Evolutionary conservation across 164 flowering plant genomes (phyloP), one percentile per base, ranked within the genome.

Genomic region (Nymphaea thermarum): DNA sequence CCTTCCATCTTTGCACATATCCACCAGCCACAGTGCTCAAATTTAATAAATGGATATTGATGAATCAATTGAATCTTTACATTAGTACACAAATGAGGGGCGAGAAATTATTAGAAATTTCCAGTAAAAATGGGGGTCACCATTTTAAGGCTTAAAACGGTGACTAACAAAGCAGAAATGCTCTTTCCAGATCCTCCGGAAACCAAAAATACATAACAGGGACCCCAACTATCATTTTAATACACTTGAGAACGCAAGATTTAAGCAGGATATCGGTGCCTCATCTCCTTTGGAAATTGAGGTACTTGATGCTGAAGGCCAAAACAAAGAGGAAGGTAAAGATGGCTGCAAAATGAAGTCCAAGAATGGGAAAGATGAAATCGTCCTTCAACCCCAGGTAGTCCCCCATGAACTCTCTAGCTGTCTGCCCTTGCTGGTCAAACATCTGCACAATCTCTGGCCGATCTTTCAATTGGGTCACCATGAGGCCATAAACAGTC

Each of bases 241-340:
- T 25, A 25, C 36, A 25, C 36, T 25, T 25, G 36, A 0, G 36
- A 25, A 25, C 1, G 1, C 36, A 25, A 25, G 36, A 25, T 25
- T 25, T 25, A 25, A 25, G 36, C 36, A 25, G 1, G 53, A 47
- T 6, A 47, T 47, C 11, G 53, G 55, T 47, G 12, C 55, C 55
- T 65, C 67, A 70, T 43, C 72, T 70, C 44, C 55, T 64, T 36
- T 65, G 72, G 72, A 64, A 70, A 59, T 70, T 70, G 12, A 70
- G 43, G 15, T 43, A 57, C 18, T 65, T 70, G 51, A 65, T 65
- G 47, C 63, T 36, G 44, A 41, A 43, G 5, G 63, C 67, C 42
- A 36, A 70, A 44, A 57, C 57, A 45, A 65, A 53, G 5, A 63
- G 42, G 17, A 70, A 70, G 17, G 64, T 18, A 36, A 64, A 17